These are phyloP conservation scores for Mycosphaerella arachidis DNA, from an alignment of 2,329 filamentous ascomycete genomes.

Conservation along the genomic window DNA sequence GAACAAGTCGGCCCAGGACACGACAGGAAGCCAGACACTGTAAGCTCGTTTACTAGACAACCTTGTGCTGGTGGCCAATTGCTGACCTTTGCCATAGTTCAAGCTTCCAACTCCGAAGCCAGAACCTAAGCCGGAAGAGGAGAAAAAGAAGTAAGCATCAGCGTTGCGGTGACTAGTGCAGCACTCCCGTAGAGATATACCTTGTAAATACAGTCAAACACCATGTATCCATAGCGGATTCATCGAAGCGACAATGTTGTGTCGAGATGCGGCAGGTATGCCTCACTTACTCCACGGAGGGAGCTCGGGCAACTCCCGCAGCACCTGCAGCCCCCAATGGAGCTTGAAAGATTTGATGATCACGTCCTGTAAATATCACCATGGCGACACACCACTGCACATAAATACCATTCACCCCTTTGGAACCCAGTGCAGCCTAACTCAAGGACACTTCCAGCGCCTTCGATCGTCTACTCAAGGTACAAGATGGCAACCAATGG, in stretches of 20 bases:
- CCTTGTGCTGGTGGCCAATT: constrained; percentile 3
- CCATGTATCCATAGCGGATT: not conserved
- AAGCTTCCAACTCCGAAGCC: constrained; percentile 94
- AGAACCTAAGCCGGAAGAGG: constrained; percentile 83
- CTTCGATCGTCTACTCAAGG: not conserved
- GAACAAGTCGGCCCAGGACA: constrained; percentile 67
- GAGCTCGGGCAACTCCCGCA: not conserved
- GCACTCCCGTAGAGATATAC: constrained; percentile 8
- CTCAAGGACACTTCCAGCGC: too few relatives aligned
- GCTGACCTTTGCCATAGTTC: constrained; percentile 52
- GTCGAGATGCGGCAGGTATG: not conserved
- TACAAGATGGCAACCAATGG: not conserved
- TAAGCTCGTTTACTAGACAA: constrained; percentile 33
- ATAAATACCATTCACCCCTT: not conserved
- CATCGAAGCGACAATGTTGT: not conserved
- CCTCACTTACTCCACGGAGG: not conserved
- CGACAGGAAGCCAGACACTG: constrained; percentile 71
- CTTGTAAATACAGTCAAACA: constrained; percentile 4
- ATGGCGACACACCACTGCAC: not conserved
- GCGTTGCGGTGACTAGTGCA: constrained; percentile 34
- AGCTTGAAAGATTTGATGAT: not conserved
- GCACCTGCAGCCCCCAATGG: not conserved
- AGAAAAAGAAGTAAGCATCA: constrained; percentile 63
- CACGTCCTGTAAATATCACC: not conserved
- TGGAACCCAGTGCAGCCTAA: too few relatives aligned